phyloP scores from a whole-genome alignment of 179 eudicot genomes.

The Silene vulgaris region DNA sequence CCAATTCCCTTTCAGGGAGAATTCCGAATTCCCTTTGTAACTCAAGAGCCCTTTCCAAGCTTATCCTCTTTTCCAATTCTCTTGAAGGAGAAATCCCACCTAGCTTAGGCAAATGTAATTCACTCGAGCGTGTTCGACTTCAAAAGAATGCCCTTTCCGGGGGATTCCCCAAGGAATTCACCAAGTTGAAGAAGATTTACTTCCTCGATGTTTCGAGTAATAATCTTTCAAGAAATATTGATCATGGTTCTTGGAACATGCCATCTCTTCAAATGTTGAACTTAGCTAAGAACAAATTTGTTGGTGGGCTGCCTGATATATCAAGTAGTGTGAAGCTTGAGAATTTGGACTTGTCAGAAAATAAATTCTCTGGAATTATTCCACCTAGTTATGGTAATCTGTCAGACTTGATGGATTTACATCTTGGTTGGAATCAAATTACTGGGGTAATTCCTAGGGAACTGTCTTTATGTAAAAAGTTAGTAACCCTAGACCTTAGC shows the following conservation, averaged over 20 bases:
- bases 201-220: slow-evolving; percentile 66
- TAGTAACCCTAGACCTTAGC: slow-evolving; percentile 61
- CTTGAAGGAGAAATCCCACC: slow-evolving; percentile 54
- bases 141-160: slow-evolving; percentile 65
- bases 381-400: slow-evolving; percentile 50
- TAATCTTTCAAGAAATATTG: slow-evolving; percentile 44
- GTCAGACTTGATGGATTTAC: slow-evolving; percentile 47
- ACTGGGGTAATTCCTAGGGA: slow-evolving; percentile 55
- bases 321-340: slow-evolving; percentile 52
- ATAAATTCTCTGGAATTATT: slow-evolving; percentile 48
- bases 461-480: slow-evolving; percentile 53
- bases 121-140: slow-evolving; percentile 56
- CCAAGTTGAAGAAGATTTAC: slow-evolving; percentile 48
- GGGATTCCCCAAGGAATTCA: slow-evolving; percentile 43
- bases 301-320: slow-evolving; percentile 52
- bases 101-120: slow-evolving; percentile 49
- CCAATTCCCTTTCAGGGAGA: slow-evolving; percentile 66
- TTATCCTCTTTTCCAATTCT: slow-evolving; percentile 75
- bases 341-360: slow-evolving; percentile 68
- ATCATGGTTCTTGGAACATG: slow-evolving; percentile 52
- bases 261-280: slow-evolving; percentile 73
- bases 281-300: slow-evolving; percentile 55
- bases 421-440: slow-evolving; percentile 38
- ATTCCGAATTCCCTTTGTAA: slow-evolving; percentile 59
- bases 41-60: slow-evolving; percentile 55